Base-by-base conservation (phyloP, 2,329 filamentous ascomycete species). In the Lecanicillium sp. region DNA sequence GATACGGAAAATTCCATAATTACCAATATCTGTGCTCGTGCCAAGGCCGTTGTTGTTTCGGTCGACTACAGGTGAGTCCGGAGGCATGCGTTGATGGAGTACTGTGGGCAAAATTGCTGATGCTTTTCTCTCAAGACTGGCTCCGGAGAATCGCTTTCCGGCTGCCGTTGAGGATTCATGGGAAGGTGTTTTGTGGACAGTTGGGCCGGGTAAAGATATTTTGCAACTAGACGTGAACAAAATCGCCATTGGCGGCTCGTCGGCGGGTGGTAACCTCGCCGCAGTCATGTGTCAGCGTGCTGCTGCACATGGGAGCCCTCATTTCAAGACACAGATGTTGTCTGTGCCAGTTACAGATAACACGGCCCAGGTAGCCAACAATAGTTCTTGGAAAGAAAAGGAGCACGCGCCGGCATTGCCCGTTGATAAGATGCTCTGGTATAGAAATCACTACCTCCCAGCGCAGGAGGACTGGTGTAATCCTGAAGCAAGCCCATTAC, bases 371-470 rank as follows among this genome's bases (percentile, higher is more conserved):
- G 38, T 42, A 0, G 25, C 38, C 8, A 48, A 40, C 20, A 71
- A 63, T 40, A 48, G 54, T 1, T 68, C 70, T 3, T 79, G 70
- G 62, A 59, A 53, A 13, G 62, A 66, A 32, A 73, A 72, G 48
- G 59, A 75, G 46, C 59, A 67, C 48, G 63, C 66, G 0, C 65
- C 72, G 1, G 70, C 72, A 0, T 59, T 78, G 2, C 68, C 73
- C 0, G 70, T 72, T 0, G 57, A 57, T 3, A 77, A 78, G 53
- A 78, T 78, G 74, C 51, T 73, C 35, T 78, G 75, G 74, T 79
- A 75, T 48, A 62, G 74, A n/a, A 50, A 64, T 14, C 69, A 74
- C 50, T 78, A 78, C 53, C 61, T 79, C 2, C 72, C 73, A 0
- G 56, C 69, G 30, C 40, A 59, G 17, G 50, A 48, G 2, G 62